Base-by-base conservation (phyloP, 192 early-diverging fungal genomes). In the Haplosporangium gracile region DNA sequence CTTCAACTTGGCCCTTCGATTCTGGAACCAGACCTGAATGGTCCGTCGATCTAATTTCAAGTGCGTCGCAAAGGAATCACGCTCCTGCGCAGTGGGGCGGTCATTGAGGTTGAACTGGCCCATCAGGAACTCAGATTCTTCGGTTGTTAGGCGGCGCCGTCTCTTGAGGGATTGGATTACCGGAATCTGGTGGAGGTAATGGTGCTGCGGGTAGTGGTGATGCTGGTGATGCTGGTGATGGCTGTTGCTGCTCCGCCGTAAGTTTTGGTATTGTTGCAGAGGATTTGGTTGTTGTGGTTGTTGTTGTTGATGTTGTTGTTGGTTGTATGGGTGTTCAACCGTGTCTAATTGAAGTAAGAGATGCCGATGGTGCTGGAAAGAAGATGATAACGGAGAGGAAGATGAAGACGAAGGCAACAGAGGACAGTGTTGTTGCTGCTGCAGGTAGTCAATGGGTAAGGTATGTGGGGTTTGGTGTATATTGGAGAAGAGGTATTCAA, bases 21-120 rank as follows among this genome's bases (percentile, higher is more conserved):
- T 95, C 77, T 95, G 95, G 88, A 95, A 95, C 95, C 94, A 95
- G 18, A 95, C 91, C 71, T 95, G 94, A 29, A 95, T 90, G 2
- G 92, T 91, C 76, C 92, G 89, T 9, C 91, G 90, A 22, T 91
- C 92, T 89, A 95, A 89, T 40, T 85, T 90, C 60, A 94, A 82
- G 80, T 93, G 89, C 73, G 87, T 90, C 20, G 92, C 93, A 69
- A 95, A 89, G 51, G 75, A 53, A 75, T 92, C 91, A 45, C 94
- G 90, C 69, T 90, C 88, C 39, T 94, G 93, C 0, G 94, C 90
- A 38, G 90, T 92, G 0, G 94, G 94, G 77, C 92, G 93, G 42
- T 86, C 89, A 47, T 91, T 92, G 26, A 87, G 77, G 22, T 83
- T 77, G 69, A 94, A 94, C 22, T 92, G 88, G 70, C 85, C 78